Percentiles rank a stretch among this genome's conserved stretches.
phyloP scores from a whole-genome alignment of 768 basidiomycete genomes.

The Psilocybe cubensis region DNA sequence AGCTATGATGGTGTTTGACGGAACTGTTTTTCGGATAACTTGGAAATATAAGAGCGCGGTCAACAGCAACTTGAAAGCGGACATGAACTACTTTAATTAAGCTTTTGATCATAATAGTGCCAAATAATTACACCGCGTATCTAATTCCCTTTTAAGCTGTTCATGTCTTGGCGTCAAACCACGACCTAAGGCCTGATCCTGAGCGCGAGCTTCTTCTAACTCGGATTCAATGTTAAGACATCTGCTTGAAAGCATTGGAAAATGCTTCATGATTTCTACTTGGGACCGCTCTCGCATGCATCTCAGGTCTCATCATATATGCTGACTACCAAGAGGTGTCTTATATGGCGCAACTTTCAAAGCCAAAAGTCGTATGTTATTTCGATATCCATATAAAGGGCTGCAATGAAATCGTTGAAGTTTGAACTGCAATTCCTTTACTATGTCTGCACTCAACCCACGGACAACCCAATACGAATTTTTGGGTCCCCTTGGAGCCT shows the following conservation, averaged over 20 bases:
- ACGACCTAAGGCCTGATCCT: no score
- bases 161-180: background rate
- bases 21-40: background rate
- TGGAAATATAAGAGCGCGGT: no score
- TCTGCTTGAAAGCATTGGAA: no score
- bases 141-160: no score
- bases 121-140: background rate
- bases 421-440: background rate
- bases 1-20: background rate
- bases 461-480: constrained; percentile 80
- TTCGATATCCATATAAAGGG: background rate
- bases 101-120: background rate
- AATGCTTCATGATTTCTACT: no score
- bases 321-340: no score
- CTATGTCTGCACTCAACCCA: constrained; percentile 54
- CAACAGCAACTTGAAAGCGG: no score
- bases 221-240: no score
- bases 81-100: no score
- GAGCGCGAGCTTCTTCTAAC: no score
- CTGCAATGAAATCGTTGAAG: background rate
- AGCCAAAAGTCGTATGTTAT: background rate
- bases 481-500: constrained; percentile 77
- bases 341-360: background rate
- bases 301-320: background rate
- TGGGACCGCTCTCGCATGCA: no score